phyloP scores from a whole-genome alignment of 192 early-diverging fungal genomes.

The Borealophlyctis nickersoniae region DNA sequence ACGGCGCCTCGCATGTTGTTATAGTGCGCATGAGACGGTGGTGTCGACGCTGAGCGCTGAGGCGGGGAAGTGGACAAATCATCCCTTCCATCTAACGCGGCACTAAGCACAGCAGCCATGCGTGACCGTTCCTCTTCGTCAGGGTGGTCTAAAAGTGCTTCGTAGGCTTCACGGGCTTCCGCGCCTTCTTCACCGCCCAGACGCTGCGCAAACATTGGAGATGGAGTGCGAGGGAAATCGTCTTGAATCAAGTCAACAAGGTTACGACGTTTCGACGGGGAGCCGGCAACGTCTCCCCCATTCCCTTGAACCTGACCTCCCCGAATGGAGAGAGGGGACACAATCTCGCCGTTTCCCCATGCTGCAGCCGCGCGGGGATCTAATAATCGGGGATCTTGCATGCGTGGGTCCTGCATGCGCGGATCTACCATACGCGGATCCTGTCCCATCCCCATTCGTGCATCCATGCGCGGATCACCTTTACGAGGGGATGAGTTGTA shows the following conservation, averaged over 20 bases:
- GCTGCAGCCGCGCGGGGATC: slow-evolving; percentile 5
- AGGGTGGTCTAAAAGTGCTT: slow-evolving; percentile 26
- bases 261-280: slow-evolving; percentile 32
- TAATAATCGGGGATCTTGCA: background rate
- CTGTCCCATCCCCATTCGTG: slow-evolving; percentile 1
- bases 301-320: background rate
- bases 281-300: slow-evolving; percentile 7
- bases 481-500: background rate
- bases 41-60: slow-evolving; percentile 66
- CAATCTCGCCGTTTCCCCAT: slow-evolving; percentile 2
- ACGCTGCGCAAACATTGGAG: slow-evolving; percentile 32
- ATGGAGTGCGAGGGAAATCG: slow-evolving; percentile 40
- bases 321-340: slow-evolving; percentile 9
- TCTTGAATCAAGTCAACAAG: slow-evolving; percentile 41
- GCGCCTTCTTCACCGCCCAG: slow-evolving; percentile 11
- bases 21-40: slow-evolving; percentile 55
- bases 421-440: background rate
- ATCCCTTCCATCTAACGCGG: slow-evolving; percentile 59
- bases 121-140: slow-evolving; percentile 57
- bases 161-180: slow-evolving; percentile 14
- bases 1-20: slow-evolving; percentile 29
- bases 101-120: slow-evolving; percentile 55
- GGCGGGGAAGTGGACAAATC: slow-evolving; percentile 53
- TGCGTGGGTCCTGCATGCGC: slow-evolving; percentile 7
- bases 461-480: slow-evolving; percentile 6